Evolutionary conservation across 73 alveolate species (phyloP), one percentile per base, ranked within the genome.

Genomic region (Breviolum minutum): DNA sequence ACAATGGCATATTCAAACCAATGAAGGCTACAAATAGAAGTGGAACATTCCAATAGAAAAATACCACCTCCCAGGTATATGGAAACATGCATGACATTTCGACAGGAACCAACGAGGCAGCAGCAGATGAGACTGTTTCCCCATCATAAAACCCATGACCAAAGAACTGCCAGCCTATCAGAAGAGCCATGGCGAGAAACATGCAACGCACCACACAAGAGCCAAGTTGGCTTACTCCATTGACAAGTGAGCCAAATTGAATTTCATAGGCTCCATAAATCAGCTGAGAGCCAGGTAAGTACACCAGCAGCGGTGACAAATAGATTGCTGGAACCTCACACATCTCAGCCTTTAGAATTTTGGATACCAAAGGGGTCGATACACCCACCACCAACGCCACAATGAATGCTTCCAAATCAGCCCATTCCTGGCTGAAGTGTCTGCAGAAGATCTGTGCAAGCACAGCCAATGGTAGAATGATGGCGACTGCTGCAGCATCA

Each of bases 81-180:
- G 96, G 96, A 26, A 90, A 70, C 76, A 69, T 73, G 76, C 96
- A 90, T 12, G 95, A 89, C 96, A 90, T 90, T 20, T 90, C 63
- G 8, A 71, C 66, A 20, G 96, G 96, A 40, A 90, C 96, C 63
- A 90, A 29, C 20, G 96, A 90, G 16, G 96, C 96, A 22, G 96
- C 87, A 7, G 96, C 96, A 8, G 87, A 63, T 54, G 96, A 90
- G 9, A 54, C 8, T 12, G 96, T 60, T 26, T 10, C 20, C 60
- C 87, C 87, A 26, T 30, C 40, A 54, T 71, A 69, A 48, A 74
- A 73, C 10, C 27, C 76, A 48, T 90, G 87, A 80, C 96, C 96
- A 90, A 90, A 90, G 14, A 70, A 20, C 87, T 90, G 96, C 96
- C 96, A 90, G 14, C 87, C 87, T 24, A 90, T 40, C n/a, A 90